Percentiles rank a stretch among this genome's conserved stretches.
Evolutionary conservation across 495 filamentous ascomycete genomes (phyloP).

Genomic region (Penicillium coffeae): DNA sequence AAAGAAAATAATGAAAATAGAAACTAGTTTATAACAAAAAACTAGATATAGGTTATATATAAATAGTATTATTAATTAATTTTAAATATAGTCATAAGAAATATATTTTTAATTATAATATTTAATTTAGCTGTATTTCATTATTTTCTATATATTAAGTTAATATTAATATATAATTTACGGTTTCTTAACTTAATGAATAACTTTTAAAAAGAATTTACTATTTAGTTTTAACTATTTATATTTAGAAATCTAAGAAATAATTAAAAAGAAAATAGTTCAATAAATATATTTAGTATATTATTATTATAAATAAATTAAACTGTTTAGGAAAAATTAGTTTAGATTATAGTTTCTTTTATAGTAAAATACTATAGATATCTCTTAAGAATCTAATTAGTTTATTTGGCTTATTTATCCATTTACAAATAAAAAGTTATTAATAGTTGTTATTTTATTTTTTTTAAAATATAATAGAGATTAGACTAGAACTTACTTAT

Average conservation of each 20-base stretch:
- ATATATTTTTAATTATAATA: background rate
- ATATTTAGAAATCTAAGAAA: background rate
- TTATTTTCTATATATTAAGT: background rate
- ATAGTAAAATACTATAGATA: constrained; percentile 1
- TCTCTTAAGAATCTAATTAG: constrained; percentile 1
- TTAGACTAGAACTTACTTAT: background rate
- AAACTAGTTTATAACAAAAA: background rate
- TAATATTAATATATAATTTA: background rate
- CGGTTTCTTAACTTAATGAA: background rate
- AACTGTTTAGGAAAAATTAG: constrained; percentile 5
- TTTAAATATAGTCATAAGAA: background rate
- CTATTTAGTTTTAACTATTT: background rate
- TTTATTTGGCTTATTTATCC: background rate
- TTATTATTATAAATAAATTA: background rate
- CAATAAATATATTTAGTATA: background rate
- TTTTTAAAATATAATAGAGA: background rate
- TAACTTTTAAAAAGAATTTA: background rate
- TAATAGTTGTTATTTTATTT: background rate
- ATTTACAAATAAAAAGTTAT: background rate
- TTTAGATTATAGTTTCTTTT: constrained; percentile 1
- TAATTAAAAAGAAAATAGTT: background rate
- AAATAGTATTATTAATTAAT: background rate
- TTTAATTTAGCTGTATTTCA: background rate
- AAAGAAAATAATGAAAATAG: background rate
- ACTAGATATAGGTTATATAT: background rate